Evolutionary conservation across 495 filamentous ascomycete species (phyloP).

Genomic region (Recurvomyces mirabilis): DNA sequence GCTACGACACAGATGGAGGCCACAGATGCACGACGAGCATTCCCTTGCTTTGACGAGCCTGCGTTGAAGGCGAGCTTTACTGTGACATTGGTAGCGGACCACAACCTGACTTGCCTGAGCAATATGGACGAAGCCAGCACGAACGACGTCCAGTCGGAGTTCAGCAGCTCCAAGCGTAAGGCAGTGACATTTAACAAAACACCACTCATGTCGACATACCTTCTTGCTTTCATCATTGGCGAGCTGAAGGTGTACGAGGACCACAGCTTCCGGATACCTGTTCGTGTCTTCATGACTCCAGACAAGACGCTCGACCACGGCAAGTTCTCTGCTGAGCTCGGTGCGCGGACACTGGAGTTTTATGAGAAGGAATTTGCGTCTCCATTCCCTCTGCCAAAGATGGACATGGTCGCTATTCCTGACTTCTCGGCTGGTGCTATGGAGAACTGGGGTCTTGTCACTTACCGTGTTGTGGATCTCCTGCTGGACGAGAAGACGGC

Average conservation of each 20-base stretch:
- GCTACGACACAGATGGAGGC: conserved; percentile 78
- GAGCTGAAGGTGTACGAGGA: conserved; percentile 68
- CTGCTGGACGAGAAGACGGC: conserved; percentile 86
- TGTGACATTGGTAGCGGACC: conserved; percentile 61
- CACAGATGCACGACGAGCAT: conserved; percentile 62
- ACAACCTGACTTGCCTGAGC: conserved; percentile 61
- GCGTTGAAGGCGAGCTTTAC: conserved; percentile 63
- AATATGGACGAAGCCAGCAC: conserved; percentile 70
- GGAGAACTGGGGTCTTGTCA: conserved; percentile 99
- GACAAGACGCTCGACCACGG: conserved; percentile 55
- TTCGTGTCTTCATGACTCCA: conserved; percentile 57
- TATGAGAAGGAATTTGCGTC: conserved; percentile 69
- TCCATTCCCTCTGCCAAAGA: conserved; percentile 64
- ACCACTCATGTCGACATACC: conserved; percentile 67
- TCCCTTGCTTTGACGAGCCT: conserved; percentile 72
- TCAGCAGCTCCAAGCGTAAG: conserved; percentile 49
- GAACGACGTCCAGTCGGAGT: conserved; percentile 45
- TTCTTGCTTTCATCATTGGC: conserved; percentile 64
- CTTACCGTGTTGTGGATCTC: conserved; percentile 84
- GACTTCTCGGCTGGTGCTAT: conserved; percentile 91
- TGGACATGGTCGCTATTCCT: conserved; percentile 97
- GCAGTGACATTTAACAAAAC: conserved; percentile 63
- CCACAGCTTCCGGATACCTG: conserved; percentile 59
- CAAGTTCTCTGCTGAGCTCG: conserved; percentile 56
- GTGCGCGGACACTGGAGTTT: conserved; percentile 55